A percentile compares a stretch with the other conserved stretches of the same genome.
These are phyloP conservation scores for Aureobasidium sp. DNA, from an alignment of 2,329 filamentous ascomycete genomes.

Conservation along the genomic window DNA sequence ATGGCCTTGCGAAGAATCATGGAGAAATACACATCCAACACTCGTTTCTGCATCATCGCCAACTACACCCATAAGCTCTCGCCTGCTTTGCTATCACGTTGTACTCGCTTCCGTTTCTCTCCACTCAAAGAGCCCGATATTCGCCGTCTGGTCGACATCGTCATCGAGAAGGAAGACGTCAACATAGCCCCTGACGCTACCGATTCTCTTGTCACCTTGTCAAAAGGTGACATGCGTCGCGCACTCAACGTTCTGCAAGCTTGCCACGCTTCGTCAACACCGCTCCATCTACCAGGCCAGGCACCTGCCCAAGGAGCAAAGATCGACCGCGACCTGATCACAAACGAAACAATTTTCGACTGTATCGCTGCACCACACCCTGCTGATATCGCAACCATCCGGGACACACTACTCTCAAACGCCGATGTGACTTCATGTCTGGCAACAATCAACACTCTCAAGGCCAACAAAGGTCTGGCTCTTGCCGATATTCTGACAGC, in stretches of 20 bases:
- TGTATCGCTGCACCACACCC: slow-evolving; percentile 95
- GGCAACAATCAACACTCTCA: slow-evolving; percentile 78
- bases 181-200: slow-evolving; percentile 74
- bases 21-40: slow-evolving; percentile 99
- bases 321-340: slow-evolving; percentile 75
- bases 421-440: slow-evolving; percentile 85
- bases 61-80: slow-evolving; percentile 99
- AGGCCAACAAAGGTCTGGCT: slow-evolving; percentile 75
- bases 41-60: slow-evolving; percentile 94
- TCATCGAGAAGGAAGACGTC: slow-evolving; percentile 78
- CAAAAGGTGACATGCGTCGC: slow-evolving; percentile 92
- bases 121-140: slow-evolving; percentile 88
- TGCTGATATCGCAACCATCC: slow-evolving; percentile 74
- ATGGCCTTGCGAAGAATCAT: slow-evolving; percentile 96
- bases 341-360: slow-evolving; percentile 86
- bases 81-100: slow-evolving; percentile 82
- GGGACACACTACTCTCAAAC: slow-evolving; percentile 73
- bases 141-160: slow-evolving; percentile 73
- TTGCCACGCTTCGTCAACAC: slow-evolving; percentile 83
- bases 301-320: slow-evolving; percentile 42
- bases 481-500: slow-evolving; percentile 89
- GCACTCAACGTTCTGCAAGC: slow-evolving; percentile 94
- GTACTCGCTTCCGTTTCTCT: slow-evolving; percentile 91
- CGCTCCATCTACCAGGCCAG: slow-evolving; percentile 41
- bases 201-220: slow-evolving; percentile 75